These are phyloP conservation scores for Penicillium decumbens DNA, from an alignment of 2,329 filamentous ascomycete species.

Conservation along the genomic window DNA sequence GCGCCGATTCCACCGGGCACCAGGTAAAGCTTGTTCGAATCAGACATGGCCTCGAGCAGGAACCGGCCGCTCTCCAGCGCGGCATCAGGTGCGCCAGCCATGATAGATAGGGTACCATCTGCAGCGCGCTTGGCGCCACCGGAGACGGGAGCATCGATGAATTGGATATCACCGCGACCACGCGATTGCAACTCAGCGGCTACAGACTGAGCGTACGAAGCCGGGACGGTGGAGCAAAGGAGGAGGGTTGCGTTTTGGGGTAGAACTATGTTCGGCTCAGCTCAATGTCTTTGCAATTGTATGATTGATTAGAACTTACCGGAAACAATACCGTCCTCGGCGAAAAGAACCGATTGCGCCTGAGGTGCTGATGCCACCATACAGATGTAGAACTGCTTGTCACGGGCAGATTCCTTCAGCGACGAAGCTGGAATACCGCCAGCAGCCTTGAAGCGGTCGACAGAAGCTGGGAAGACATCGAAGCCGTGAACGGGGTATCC, in stretches of 20 bases:
- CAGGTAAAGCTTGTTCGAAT: constrained; percentile 56
- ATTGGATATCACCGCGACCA: constrained; percentile 58
- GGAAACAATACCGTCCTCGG: constrained; percentile 48
- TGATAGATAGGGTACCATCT: constrained; percentile 69
- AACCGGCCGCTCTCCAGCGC: constrained; percentile 55
- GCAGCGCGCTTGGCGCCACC: constrained; percentile 65
- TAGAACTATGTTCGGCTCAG: constrained; percentile 35
- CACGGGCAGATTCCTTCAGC: constrained; percentile 57
- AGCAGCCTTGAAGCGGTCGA: constrained; percentile 60
- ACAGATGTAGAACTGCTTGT: constrained; percentile 60
- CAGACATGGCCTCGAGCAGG: constrained; percentile 61
- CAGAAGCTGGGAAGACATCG: constrained; percentile 63
- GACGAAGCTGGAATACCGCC: constrained; percentile 59
- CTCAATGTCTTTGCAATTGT: neutral
- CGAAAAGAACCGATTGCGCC: constrained; percentile 62
- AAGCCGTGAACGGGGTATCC: constrained; percentile 66
- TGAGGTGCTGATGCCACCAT: constrained; percentile 74
- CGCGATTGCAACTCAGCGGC: constrained; percentile 52
- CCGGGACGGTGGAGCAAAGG: constrained; percentile 67
- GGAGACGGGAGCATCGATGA: constrained; percentile 69
- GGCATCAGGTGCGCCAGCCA: constrained; percentile 59
- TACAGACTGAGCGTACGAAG: constrained; percentile 60
- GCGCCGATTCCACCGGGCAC: constrained; percentile 58
- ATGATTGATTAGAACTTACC: constrained; percentile 6
- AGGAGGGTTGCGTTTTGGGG: constrained; percentile 58